These are phyloP conservation scores for Globomyces sp. DNA, from an alignment of 371 early-diverging fungal genomes.

Conservation along the genomic window DNA sequence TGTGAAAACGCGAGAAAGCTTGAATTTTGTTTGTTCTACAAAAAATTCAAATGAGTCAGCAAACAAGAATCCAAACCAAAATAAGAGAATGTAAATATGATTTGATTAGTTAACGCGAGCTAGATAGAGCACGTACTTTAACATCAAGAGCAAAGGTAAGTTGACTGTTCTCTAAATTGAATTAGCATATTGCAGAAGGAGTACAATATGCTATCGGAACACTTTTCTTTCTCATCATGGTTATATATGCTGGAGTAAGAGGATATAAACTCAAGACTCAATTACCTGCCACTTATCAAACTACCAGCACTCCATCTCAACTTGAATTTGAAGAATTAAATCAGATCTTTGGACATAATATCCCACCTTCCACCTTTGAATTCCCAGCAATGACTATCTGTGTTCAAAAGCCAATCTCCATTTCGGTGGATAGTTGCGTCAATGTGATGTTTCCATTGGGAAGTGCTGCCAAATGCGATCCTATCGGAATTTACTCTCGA, in stretches of 20 bases:
- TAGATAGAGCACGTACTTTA: no score
- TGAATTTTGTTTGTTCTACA: no score
- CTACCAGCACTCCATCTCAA: conserved; percentile 31
- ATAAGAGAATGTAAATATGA: no score
- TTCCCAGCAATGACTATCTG: conserved; percentile 45
- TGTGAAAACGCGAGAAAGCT: no score
- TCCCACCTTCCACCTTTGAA: conserved; percentile 40
- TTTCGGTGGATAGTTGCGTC: neutral
- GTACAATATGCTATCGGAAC: conserved; percentile 22
- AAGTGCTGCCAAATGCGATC: conserved; percentile 21
- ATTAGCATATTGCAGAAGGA: conserved; percentile 2
- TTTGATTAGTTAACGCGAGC: no score
- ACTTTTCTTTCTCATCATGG: conserved; percentile 36
- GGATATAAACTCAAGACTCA: conserved; percentile 43
- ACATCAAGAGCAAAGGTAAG: no score
- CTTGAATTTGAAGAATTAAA: conserved; percentile 31
- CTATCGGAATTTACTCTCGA: conserved; percentile 14
- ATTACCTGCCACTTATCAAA: conserved; percentile 43
- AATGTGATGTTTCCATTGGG: conserved; percentile 1
- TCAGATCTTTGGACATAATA: conserved; percentile 33
- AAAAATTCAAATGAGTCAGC: no score
- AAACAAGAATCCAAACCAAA: no score
- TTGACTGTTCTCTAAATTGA: no score
- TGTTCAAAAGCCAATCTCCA: conserved; percentile 25
- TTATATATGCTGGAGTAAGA: conserved; percentile 43